These are phyloP conservation scores for Tagetes erecta DNA, from an alignment of 129 eudicot genomes.

Conservation along the genomic window DNA sequence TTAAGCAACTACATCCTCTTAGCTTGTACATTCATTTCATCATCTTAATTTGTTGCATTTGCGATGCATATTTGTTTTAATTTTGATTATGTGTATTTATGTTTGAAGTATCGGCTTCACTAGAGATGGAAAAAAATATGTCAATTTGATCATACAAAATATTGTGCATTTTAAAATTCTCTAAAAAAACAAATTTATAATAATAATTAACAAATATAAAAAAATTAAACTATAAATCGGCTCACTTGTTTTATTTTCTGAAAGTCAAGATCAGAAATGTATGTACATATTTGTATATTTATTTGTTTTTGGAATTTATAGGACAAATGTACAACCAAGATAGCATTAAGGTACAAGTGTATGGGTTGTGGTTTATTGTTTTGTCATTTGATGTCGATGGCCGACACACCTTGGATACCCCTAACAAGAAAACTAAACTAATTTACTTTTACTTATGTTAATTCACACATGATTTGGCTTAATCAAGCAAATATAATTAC, in stretches of 20 bases:
- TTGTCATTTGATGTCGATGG: conserved; percentile 32
- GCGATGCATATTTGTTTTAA: background rate
- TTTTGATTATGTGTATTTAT: background rate
- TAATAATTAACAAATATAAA: background rate
- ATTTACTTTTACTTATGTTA: background rate
- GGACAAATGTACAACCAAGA: conserved; percentile 14
- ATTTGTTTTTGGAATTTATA: conserved; percentile 2
- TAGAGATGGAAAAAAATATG: background rate
- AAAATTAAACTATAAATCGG: background rate
- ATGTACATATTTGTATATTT: conserved; percentile 2
- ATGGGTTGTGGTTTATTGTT: conserved; percentile 23
- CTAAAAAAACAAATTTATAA: too few relatives aligned
- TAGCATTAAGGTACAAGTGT: conserved; percentile 25
- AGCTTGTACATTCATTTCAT: too few relatives aligned
- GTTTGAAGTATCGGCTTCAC: background rate
- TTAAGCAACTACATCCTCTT: too few relatives aligned
- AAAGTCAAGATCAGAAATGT: background rate
- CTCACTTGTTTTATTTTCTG: too few relatives aligned
- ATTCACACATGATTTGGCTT: too few relatives aligned
- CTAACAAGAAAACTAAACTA: background rate
- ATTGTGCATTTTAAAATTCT: too few relatives aligned
- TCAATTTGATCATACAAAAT: too few relatives aligned
- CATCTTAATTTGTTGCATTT: too few relatives aligned
- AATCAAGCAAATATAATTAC: too few relatives aligned
- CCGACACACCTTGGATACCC: conserved; percentile 32